phyloP scores from a whole-genome alignment of 805 yeast species.

The Zygotorulaspora chibaensis region DNA sequence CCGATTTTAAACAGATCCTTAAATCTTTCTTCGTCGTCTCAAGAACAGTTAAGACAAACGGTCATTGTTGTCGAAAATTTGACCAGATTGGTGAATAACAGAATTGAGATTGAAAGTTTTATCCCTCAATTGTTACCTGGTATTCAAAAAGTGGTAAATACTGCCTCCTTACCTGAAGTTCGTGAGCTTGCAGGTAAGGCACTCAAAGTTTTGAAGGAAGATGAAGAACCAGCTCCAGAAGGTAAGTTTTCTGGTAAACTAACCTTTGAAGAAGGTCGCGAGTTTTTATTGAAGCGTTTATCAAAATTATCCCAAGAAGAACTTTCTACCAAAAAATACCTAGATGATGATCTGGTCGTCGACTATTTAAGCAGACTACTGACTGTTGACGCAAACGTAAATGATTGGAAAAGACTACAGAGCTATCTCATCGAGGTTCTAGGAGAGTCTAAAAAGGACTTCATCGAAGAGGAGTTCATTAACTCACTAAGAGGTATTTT shows the following conservation, averaged over 20 bases:
- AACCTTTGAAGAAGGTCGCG: constrained; percentile 47
- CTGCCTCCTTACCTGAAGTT: constrained; percentile 94
- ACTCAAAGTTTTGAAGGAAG: constrained; percentile 71
- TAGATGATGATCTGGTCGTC: constrained; percentile 34
- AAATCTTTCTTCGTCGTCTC: constrained; percentile 77
- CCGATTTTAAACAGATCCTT: constrained; percentile 90
- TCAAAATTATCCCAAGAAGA: constrained; percentile 5
- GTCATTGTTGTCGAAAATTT: constrained; percentile 93
- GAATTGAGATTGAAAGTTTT: constrained; percentile 81
- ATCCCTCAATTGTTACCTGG: constrained; percentile 91
- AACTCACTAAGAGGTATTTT: constrained; percentile 51
- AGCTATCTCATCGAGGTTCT: constrained; percentile 49
- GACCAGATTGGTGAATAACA: constrained; percentile 91
- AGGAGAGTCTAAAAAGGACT: constrained; percentile 34
- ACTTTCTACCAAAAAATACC: constrained; percentile 24
- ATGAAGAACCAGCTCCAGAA: constrained; percentile 47
- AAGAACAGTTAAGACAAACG: constrained; percentile 94
- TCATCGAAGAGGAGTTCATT: constrained; percentile 39
- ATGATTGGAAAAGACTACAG: constrained; percentile 60
- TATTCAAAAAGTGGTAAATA: constrained; percentile 76
- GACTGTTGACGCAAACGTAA: constrained; percentile 64
- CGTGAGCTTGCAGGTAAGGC: constrained; percentile 92
- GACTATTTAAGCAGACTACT: constrained; percentile 51
- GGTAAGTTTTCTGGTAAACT: constrained; percentile 78
- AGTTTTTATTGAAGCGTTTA: constrained; percentile 37